Percentiles rank a stretch among this genome's conserved stretches.
Evolutionary conservation across 441 rosid genomes (phyloP).

Genomic region (Corymbia citriodora): DNA sequence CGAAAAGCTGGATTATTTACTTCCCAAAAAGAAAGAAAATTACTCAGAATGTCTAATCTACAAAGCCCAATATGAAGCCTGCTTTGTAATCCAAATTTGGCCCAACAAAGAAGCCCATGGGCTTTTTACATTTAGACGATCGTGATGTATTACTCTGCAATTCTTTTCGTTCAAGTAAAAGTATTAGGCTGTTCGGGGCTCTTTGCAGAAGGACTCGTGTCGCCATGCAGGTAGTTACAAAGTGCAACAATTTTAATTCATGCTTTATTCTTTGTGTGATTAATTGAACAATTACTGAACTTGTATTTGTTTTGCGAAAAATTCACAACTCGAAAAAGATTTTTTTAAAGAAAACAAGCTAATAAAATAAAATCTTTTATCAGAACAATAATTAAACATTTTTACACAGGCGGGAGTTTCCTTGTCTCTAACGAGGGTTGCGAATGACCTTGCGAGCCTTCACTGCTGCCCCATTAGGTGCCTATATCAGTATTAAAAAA

Average conservation of each 20-base stretch:
- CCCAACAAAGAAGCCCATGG: neutral
- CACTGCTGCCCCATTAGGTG: too few species aligned
- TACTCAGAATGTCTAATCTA: neutral
- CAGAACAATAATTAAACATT: neutral
- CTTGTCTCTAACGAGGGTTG: too few species aligned
- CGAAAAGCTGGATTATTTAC: too few species aligned
- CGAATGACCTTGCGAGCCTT: too few species aligned
- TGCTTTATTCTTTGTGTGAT: accelerated
- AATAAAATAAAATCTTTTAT: neutral
- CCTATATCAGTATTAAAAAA: too few species aligned
- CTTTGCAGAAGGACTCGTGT: neutral
- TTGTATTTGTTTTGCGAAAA: accelerated
- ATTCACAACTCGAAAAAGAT: accelerated
- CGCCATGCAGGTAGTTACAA: neutral
- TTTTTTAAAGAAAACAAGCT: neutral
- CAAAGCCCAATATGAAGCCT: neutral
- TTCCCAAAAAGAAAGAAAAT: neutral
- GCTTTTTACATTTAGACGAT: neutral
- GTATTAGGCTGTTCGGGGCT: accelerated
- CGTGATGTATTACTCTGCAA: neutral
- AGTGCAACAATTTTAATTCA: neutral
- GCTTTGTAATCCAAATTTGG: neutral
- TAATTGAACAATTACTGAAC: neutral
- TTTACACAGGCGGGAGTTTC: neutral
- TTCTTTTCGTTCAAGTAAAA: neutral